Base-by-base conservation (phyloP, 2,329 filamentous ascomycete species). In the Colletotrichum tabaci region DNA sequence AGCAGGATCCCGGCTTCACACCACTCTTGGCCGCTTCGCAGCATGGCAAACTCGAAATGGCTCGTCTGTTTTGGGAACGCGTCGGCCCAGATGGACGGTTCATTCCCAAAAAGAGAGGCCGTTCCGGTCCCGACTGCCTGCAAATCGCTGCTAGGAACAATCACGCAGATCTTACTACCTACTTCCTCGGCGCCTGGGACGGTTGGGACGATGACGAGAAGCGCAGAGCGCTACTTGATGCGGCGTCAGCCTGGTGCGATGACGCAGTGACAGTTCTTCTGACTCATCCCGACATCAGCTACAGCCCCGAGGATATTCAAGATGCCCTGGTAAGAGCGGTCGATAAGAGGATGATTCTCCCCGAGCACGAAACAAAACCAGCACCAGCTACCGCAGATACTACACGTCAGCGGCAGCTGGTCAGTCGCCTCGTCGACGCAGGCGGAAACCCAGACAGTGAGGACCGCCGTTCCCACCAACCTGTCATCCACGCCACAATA, bases 351-450 rank as follows among this genome's bases (percentile, higher is more conserved):
- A 56, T 56, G 30, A 40, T 56, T 50, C 2, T 73, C 75, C 26
- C 56, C 65, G 3, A 66, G 62, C 18, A 10, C 56, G 10, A 30
- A 18, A 16, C 50, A 71, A 18, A 58, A 72, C 21, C 18, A 40
- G 13, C 55, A 55, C 16, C 72, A 70, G 74, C 66, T 72, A 73
- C 58, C 8, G 74, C 2, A 38, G 74, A 64, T 75, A 75, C 52
- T 13, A 12, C 2, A 18, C 16, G 30, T n/a, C 52, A 56, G 26
- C 52, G 21, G 4, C 18, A n/a, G 8, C 52, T 56, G 52, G 52
- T 56, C 16, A 3, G 26, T 40, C 30, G 9, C 16, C 52, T 56
- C 4, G n/a, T 56, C 9, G 52, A 56, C 52, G 52, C 52, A 18
- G 52, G 52, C 52, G 52, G 30, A 56, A 15, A 56, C n/a, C 52